phyloP scores from a whole-genome alignment of 768 basidiomycete genomes.

The Amylocystis lapponica region DNA sequence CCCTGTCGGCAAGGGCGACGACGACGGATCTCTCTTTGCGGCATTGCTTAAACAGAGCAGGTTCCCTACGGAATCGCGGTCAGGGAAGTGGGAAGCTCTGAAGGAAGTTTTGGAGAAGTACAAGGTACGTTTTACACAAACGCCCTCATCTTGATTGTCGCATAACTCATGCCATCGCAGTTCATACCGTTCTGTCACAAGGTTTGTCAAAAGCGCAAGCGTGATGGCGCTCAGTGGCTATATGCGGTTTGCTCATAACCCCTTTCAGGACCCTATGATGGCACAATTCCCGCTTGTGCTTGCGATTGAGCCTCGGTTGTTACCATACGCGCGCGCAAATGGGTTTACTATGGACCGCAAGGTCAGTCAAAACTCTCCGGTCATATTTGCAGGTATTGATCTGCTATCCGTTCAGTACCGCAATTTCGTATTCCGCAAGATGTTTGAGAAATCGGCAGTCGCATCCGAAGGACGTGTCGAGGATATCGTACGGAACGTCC shows the following conservation, averaged over 20 bases:
- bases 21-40: conserved; percentile 64
- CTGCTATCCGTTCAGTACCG: conserved; percentile 48
- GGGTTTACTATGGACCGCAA: conserved; percentile 78
- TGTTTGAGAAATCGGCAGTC: conserved; percentile 60
- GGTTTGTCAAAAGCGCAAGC: conserved; percentile 32
- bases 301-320: conserved; percentile 68
- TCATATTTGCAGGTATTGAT: conserved; percentile 3
- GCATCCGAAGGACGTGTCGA: conserved; percentile 48
- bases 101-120: conserved; percentile 65
- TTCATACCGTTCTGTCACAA: conserved; percentile 75
- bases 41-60: conserved; percentile 67
- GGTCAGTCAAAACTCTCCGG: conserved; percentile 30
- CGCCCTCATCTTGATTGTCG: neutral
- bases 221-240: neutral
- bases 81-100: conserved; percentile 58
- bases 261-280: conserved; percentile 65
- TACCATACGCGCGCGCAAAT: conserved; percentile 66
- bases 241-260: conserved; percentile 1
- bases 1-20: conserved; percentile 65
- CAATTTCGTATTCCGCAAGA: conserved; percentile 82
- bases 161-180: conserved; percentile 29
- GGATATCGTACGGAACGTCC: conserved; percentile 65
- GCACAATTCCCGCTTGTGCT: conserved; percentile 70
- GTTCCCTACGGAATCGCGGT: conserved; percentile 52
- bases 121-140: conserved; percentile 51